Evolutionary conservation across 768 basidiomycete species (phyloP).

Genomic region (Leccinum rimulosum): DNA sequence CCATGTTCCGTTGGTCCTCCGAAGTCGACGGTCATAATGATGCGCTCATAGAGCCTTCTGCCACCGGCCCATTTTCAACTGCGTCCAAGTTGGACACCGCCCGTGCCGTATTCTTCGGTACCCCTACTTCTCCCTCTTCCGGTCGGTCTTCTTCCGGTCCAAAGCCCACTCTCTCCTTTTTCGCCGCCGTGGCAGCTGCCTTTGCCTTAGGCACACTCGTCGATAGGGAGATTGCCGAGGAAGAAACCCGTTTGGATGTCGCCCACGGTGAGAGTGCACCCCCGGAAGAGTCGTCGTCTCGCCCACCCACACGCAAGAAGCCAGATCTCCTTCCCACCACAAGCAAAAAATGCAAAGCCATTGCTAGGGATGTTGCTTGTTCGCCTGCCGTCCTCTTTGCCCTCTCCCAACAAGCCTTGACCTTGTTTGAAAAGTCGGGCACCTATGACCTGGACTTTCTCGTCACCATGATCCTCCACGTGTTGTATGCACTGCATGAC

Average conservation of each 20-base stretch:
- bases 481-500: conserved; percentile 53
- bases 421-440: conserved; percentile 40
- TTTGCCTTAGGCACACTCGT: conserved; percentile 58
- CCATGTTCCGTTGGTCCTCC: conserved; percentile 42
- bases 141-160: conserved; percentile 10
- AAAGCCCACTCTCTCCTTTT: conserved; percentile 41
- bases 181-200: conserved; percentile 54
- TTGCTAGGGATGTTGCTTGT: conserved; percentile 28
- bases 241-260: conserved; percentile 25
- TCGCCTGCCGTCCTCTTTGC: conserved; percentile 42
- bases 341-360: conserved; percentile 27
- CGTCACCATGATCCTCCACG: conserved; percentile 55
- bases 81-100: conserved; percentile 26
- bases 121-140: conserved; percentile 10
- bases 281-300: conserved; percentile 25
- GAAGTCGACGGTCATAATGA: conserved; percentile 26
- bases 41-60: conserved; percentile 14
- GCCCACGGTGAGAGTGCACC: conserved; percentile 18
- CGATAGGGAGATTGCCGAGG: conserved; percentile 29
- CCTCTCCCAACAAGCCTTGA: conserved; percentile 48
- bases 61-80: conserved; percentile 14
- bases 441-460: conserved; percentile 57
- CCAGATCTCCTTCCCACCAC: conserved; percentile 13
- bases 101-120: conserved; percentile 32
- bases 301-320: conserved; percentile 22